phyloP scores from a whole-genome alignment of 1,284 basidiomycete genomes.

The Ustilago trichophora region DNA sequence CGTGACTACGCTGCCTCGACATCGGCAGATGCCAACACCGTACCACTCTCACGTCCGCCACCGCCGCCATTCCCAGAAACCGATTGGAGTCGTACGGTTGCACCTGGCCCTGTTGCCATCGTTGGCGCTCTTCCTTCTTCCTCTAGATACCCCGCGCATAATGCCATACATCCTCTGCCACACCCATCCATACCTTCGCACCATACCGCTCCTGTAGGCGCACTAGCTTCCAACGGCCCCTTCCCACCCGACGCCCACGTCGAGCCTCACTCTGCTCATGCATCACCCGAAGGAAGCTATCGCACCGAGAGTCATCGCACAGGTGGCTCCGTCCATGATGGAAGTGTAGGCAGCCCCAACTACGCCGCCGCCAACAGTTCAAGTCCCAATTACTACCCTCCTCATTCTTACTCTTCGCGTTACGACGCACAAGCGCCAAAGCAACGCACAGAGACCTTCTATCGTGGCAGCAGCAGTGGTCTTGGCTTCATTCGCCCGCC shows the following conservation, averaged over 20 bases:
- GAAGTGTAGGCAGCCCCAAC: constrained; percentile 30
- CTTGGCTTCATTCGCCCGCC: constrained; percentile 36
- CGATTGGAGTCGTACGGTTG: constrained; percentile 7
- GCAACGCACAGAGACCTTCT: constrained; percentile 30
- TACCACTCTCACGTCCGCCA: constrained; percentile 12
- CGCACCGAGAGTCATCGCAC: constrained; percentile 25
- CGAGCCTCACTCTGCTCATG: constrained; percentile 12
- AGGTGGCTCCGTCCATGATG: constrained; percentile 14
- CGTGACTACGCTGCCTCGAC: constrained; percentile 12
- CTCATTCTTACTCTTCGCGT: constrained; percentile 25
- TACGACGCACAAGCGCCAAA: constrained; percentile 22
- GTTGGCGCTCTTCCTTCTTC: not conserved
- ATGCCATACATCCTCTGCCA: not conserved
- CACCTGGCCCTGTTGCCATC: not conserved
- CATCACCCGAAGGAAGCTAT: constrained; percentile 19
- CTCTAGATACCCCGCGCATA: constrained; percentile 16
- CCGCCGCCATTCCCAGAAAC: constrained; percentile 10
- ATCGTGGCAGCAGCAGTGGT: constrained; percentile 40
- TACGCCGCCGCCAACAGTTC: constrained; percentile 2
- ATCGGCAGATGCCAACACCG: not conserved
- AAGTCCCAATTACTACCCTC: constrained; percentile 21
- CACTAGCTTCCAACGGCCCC: not conserved
- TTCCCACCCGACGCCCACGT: not conserved
- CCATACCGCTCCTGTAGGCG: not conserved
- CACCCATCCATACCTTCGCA: not conserved